Evolutionary conservation across 163 green algal species (phyloP).

Genomic region (Coccomyxa subellipsoidea): DNA sequence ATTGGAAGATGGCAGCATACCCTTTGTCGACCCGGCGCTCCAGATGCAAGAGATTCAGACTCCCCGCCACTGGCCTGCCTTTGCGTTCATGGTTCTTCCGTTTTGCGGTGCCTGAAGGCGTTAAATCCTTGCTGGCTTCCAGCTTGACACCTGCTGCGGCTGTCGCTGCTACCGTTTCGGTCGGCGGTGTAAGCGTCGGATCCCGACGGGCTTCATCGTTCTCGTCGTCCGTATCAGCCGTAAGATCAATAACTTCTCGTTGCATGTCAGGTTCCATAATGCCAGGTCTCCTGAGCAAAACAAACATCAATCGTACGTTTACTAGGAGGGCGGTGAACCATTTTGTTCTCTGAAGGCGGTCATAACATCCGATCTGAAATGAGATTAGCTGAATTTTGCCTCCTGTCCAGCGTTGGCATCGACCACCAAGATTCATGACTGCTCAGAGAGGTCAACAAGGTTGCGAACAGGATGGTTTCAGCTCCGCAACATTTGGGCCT

Average conservation of each 20-base stretch:
- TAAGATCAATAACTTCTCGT: neutral
- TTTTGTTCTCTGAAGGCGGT: neutral
- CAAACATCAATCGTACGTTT: neutral
- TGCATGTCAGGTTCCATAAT: neutral
- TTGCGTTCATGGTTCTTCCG: neutral
- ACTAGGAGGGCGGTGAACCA: neutral
- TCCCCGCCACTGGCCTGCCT: neutral
- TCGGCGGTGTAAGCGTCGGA: too few species aligned
- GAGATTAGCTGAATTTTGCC: too few species aligned
- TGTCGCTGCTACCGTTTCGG: neutral
- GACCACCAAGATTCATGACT: too few species aligned
- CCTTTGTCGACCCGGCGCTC: too few species aligned
- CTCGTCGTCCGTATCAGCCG: neutral
- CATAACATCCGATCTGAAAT: neutral
- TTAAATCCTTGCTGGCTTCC: neutral
- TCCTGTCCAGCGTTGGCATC: too few species aligned
- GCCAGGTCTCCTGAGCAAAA: neutral
- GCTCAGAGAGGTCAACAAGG: too few species aligned
- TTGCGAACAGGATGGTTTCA: too few species aligned
- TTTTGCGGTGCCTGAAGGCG: neutral
- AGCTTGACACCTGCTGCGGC: neutral
- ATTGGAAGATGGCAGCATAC: too few species aligned
- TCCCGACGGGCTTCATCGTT: too few species aligned
- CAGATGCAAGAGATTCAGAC: too few species aligned
- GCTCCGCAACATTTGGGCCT: too few species aligned